These are phyloP conservation scores for Bryoglossum gracile DNA, from an alignment of 495 filamentous ascomycete species.

Conservation along the genomic window DNA sequence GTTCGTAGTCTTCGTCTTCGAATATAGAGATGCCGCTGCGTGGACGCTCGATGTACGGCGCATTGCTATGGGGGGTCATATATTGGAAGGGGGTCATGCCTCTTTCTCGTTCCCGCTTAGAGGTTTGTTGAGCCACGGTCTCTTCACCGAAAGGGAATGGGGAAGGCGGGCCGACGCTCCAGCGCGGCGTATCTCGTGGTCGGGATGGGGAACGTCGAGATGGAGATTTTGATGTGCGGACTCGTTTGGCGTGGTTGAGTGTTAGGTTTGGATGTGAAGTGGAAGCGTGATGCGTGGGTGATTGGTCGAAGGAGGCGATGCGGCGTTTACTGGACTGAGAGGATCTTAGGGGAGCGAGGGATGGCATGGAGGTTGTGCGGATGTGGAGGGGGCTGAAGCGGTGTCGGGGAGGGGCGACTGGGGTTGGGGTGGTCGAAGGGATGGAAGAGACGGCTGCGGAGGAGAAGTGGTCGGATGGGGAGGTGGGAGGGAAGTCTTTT, in stretches of 20 bases:
- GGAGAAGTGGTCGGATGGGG: constrained; percentile 24
- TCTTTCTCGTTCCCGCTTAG: constrained; percentile 21
- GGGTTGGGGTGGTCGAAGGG: constrained; percentile 24
- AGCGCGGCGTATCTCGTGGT: constrained; percentile 40
- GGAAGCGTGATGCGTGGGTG: constrained; percentile 5
- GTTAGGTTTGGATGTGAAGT: not conserved
- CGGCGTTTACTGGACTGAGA: constrained; percentile 19
- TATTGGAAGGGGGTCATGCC: constrained; percentile 41
- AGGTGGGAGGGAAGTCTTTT: constrained; percentile 29
- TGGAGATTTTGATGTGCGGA: constrained; percentile 29
- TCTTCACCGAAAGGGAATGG: constrained; percentile 28
- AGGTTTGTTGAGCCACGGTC: constrained; percentile 5
- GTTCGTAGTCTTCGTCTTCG: constrained; percentile 21
- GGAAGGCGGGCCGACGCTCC: constrained; percentile 32
- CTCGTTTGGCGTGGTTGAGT: constrained; percentile 14
- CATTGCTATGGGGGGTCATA: constrained; percentile 49
- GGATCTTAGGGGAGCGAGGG: constrained; percentile 14
- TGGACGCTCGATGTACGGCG: constrained; percentile 25
- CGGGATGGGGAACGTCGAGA: constrained; percentile 35
- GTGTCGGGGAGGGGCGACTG: constrained; percentile 31
- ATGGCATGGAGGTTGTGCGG: constrained; percentile 44
- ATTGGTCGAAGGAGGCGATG: constrained; percentile 22
- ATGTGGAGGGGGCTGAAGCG: constrained; percentile 32
- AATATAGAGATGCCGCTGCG: constrained; percentile 15
- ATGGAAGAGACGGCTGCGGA: constrained; percentile 11